Percentiles rank a stretch among this genome's conserved stretches.
Evolutionary conservation across 2,329 filamentous ascomycete species (phyloP).

Genomic region (Claviceps sp.): DNA sequence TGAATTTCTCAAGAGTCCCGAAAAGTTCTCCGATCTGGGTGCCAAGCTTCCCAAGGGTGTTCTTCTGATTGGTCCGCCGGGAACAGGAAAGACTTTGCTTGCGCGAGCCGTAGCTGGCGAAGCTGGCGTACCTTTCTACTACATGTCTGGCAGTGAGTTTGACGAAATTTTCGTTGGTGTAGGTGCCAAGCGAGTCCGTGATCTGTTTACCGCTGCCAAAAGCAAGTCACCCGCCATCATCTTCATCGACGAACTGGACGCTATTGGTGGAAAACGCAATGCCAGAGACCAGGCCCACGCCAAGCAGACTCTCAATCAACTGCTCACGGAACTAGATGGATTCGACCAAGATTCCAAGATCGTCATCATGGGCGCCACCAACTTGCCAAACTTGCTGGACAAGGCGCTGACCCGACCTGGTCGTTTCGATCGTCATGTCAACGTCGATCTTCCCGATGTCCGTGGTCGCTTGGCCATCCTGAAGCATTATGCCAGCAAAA

Average conservation of each 20-base stretch:
- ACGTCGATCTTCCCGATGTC: constrained; percentile 81
- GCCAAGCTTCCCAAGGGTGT: constrained; percentile 97
- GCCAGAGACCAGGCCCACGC: constrained; percentile 87
- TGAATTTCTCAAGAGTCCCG: constrained; percentile 86
- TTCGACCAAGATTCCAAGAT: constrained; percentile 92
- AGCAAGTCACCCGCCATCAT: constrained; percentile 83
- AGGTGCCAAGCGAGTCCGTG: constrained; percentile 87
- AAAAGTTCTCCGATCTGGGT: constrained; percentile 84
- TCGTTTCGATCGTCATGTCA: constrained; percentile 87
- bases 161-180: constrained; percentile 98
- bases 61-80: constrained; percentile 83
- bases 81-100: constrained; percentile 93
- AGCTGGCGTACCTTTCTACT: constrained; percentile 97
- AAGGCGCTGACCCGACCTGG: constrained; percentile 89
- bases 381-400: constrained; percentile 87
- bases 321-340: constrained; percentile 91
- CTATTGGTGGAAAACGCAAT: constrained; percentile 87
- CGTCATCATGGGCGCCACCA: constrained; percentile 91
- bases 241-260: constrained; percentile 89
- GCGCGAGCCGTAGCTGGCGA: constrained; percentile 93
- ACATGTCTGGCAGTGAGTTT: constrained; percentile 98
- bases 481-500: constrained; percentile 84
- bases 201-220: constrained; percentile 75
- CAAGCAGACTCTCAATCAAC: constrained; percentile 94
- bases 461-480: constrained; percentile 86